Conservation (phyloP, 2,329 filamentous ascomycete species). For the Penicillium sp. region DNA sequence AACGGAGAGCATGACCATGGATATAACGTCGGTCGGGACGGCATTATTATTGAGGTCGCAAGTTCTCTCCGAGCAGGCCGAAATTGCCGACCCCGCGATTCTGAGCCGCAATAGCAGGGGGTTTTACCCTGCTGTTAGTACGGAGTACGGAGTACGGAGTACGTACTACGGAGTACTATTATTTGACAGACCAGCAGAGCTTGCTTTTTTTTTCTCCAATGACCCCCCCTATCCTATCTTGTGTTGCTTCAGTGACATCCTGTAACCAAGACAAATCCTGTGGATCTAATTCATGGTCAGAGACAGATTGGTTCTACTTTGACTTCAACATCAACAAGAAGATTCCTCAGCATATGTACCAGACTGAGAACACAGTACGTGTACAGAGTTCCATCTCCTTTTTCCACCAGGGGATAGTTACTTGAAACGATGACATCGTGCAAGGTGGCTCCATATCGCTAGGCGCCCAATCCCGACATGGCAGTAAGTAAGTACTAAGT, state of each 20-base stretch:
- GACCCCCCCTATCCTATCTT: neutral
- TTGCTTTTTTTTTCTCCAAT: neutral
- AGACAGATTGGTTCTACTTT: neutral
- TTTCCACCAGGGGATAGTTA: neutral
- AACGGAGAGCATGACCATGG: neutral
- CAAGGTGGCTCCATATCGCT: neutral
- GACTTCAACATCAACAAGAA: neutral
- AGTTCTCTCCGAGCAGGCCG: neutral
- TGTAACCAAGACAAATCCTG: neutral
- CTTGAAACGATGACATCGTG: conserved; percentile 9
- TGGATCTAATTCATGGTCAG: neutral
- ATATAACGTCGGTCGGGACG: neutral
- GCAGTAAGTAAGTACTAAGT: neutral
- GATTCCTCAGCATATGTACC: neutral
- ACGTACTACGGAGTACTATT: too few species aligned
- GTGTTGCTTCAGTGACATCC: neutral
- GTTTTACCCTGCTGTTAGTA: too few species aligned
- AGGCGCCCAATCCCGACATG: neutral
- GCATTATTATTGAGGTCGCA: neutral
- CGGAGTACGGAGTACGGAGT: too few species aligned
- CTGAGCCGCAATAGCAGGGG: neutral
- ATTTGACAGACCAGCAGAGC: neutral
- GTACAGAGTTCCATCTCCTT: conserved; percentile 5
- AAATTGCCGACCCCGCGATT: neutral
- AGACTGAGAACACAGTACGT: neutral